Evolutionary conservation across 345 rosid genomes (phyloP).

Genomic region (Eucalyptus rudis): DNA sequence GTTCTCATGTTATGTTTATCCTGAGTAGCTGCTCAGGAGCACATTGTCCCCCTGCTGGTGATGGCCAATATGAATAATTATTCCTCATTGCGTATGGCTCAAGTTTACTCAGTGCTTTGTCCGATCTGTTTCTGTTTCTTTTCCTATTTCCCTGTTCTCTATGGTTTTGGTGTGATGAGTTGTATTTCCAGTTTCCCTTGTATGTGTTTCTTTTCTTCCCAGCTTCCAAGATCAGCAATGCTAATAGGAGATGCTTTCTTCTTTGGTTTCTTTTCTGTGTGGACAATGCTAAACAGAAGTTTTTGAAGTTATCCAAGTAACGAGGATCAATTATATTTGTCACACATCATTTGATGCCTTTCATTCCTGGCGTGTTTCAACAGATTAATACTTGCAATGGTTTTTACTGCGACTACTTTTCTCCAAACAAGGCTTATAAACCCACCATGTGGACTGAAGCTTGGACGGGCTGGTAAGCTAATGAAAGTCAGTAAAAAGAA

Average conservation of each 20-base stretch:
- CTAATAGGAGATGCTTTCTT: neutral
- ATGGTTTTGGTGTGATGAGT: slow-evolving; percentile 7
- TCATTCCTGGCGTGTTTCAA: neutral
- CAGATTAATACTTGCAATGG: slow-evolving; percentile 99
- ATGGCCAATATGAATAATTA: slow-evolving; percentile 12
- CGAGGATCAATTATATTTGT: neutral
- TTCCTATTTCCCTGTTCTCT: neutral
- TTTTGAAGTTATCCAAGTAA: neutral
- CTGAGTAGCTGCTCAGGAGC: neutral
- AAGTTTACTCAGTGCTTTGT: slow-evolving; percentile 3
- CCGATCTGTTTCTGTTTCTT: neutral
- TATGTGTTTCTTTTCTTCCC: neutral
- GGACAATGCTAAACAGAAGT: neutral
- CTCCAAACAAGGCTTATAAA: slow-evolving; percentile 87
- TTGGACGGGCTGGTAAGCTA: slow-evolving; percentile 91
- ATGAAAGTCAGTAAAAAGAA: neutral
- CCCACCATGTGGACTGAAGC: slow-evolving; percentile 99
- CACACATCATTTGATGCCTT: neutral
- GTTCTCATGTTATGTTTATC: neutral
- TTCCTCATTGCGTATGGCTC: slow-evolving; percentile 22
- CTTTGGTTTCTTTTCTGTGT: neutral
- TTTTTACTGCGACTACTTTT: slow-evolving; percentile 95
- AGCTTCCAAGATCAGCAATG: neutral
- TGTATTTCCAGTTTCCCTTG: neutral
- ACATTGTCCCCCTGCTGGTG: neutral